Conservation (phyloP, 78 protist genomes). For the Dictyostelium citrinum region DNA sequence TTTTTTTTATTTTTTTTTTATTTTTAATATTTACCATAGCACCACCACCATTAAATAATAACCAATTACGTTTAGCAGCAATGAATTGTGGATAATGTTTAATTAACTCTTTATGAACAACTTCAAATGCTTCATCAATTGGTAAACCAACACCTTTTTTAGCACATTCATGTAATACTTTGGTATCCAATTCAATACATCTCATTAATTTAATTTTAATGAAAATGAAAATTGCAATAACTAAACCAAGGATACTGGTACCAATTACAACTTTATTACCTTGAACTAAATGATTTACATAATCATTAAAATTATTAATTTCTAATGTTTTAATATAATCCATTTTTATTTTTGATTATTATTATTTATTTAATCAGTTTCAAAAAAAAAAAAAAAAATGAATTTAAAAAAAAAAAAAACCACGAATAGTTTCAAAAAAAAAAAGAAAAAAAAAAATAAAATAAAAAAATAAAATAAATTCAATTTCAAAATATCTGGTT, state of each 20-base stretch:
- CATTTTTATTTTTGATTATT: background rate
- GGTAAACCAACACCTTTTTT: conserved; percentile 77
- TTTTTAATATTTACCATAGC: conserved; percentile 66
- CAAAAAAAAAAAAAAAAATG: background rate
- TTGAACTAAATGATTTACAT: background rate
- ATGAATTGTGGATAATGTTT: conserved; percentile 68
- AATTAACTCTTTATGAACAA: conserved; percentile 25
- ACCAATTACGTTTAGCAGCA: conserved; percentile 52
- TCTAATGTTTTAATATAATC: background rate
- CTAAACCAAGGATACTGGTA: conserved; percentile 8
- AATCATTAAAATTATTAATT: background rate
- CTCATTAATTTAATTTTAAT: conserved; percentile 40
- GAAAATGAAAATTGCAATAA: conserved; percentile 17
- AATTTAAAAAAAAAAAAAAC: background rate
- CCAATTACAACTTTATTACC: conserved; percentile 1
- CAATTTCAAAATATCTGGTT: background rate
- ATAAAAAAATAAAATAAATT: too few species aligned
- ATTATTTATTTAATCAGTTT: background rate
- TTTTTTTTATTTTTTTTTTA: too few species aligned
- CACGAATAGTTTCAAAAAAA: background rate
- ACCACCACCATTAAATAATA: conserved; percentile 82
- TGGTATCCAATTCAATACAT: conserved; percentile 35
- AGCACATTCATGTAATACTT: conserved; percentile 58
- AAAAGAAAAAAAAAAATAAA: too few species aligned
- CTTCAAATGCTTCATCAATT: conserved; percentile 59